phyloP scores from a whole-genome alignment of 441 rosid species.

The Erodium chrysanthum region DNA sequence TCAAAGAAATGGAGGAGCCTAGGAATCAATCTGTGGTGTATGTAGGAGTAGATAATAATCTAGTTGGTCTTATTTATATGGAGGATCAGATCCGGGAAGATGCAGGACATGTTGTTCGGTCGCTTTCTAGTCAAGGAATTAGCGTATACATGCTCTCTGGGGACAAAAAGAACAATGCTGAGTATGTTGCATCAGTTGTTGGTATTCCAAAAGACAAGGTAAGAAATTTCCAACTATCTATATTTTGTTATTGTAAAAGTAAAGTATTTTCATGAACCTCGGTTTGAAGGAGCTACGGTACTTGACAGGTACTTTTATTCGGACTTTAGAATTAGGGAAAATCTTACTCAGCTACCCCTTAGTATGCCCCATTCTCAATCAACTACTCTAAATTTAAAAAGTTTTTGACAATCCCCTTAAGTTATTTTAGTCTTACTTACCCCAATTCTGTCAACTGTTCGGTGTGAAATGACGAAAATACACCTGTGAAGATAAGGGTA shows the following conservation, averaged over 20 bases:
- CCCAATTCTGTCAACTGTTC: too few species aligned
- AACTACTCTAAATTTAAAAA: too few species aligned
- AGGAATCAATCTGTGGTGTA: conserved; percentile 69
- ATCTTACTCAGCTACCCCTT: too few species aligned
- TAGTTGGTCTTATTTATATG: conserved; percentile 70
- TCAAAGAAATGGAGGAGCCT: conserved; percentile 38
- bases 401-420: too few species aligned
- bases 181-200: conserved; percentile 76
- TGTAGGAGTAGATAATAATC: conserved; percentile 64
- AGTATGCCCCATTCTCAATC: too few species aligned
- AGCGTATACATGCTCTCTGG: conserved; percentile 87
- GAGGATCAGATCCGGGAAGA: conserved; percentile 93
- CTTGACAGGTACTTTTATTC: neutral
- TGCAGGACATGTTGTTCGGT: conserved; percentile 63
- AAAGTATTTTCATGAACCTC: neutral
- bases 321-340: too few species aligned
- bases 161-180: conserved; percentile 74
- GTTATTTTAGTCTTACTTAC: too few species aligned
- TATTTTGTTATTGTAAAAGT: conserved; percentile 1
- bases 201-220: conserved; percentile 85
- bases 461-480: too few species aligned
- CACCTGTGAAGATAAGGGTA: too few species aligned
- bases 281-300: neutral
- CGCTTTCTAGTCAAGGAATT: conserved; percentile 61
- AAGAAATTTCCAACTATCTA: neutral